A percentile compares a stretch with the other conserved stretches of the same genome.
phyloP scores from a whole-genome alignment of 371 early-diverging fungal species.

The Mucor irregularis region DNA sequence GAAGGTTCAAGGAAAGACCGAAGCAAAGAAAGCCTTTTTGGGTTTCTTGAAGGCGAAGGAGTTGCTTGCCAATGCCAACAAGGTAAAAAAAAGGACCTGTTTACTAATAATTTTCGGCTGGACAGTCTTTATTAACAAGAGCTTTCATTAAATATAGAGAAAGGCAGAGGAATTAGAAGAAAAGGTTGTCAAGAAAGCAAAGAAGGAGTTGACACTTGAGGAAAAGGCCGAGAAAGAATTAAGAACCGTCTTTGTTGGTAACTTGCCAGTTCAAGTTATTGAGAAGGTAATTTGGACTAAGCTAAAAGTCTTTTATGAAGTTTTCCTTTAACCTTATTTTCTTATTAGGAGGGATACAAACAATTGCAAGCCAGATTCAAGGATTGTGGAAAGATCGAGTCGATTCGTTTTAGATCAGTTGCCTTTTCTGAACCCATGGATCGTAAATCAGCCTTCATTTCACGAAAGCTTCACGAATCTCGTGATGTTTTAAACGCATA shows the following conservation, averaged over 20 bases:
- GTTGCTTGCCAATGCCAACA: conserved; percentile 27
- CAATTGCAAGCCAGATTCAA: conserved; percentile 66
- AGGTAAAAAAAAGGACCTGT: conserved; percentile 25
- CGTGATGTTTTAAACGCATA: conserved; percentile 89
- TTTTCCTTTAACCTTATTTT: neutral
- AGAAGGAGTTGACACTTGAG: conserved; percentile 28
- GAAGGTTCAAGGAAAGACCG: conserved; percentile 28
- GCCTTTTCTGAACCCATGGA: conserved; percentile 71
- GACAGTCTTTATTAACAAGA: too few relatives aligned
- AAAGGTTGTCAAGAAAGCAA: conserved; percentile 25
- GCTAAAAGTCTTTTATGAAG: neutral
- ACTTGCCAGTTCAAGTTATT: conserved; percentile 66
- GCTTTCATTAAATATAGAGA: conserved; percentile 7
- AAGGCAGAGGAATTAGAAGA: conserved; percentile 18
- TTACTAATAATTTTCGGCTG: too few relatives aligned
- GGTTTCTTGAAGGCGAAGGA: conserved; percentile 37
- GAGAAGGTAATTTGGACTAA: conserved; percentile 52
- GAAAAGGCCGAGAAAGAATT: conserved; percentile 54
- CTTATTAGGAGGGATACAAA: conserved; percentile 50
- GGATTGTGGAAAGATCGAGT: conserved; percentile 77
- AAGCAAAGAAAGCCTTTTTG: conserved; percentile 29
- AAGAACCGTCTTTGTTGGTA: conserved; percentile 84
- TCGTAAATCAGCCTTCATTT: conserved; percentile 74
- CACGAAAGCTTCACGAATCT: conserved; percentile 77
- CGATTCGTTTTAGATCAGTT: conserved; percentile 89